A percentile compares a stretch with the other conserved stretches of the same genome.
Conservation (phyloP, 2,329 filamentous ascomycete genomes). For the Pyrenochaeta sp. region DNA sequence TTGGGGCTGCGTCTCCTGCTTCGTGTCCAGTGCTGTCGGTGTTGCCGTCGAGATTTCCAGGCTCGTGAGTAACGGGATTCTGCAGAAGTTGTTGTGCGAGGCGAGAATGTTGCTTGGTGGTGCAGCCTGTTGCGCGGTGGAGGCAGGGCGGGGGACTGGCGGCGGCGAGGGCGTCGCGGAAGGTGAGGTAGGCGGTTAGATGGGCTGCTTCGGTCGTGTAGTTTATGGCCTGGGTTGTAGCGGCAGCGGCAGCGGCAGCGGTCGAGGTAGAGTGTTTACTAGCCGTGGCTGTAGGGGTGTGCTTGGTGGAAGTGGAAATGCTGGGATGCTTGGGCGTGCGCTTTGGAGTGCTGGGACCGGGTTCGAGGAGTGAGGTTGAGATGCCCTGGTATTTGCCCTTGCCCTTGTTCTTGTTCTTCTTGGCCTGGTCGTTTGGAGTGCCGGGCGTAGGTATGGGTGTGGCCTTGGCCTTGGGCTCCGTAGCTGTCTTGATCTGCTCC, state of each 20-base stretch:
- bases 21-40: background rate
- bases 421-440: constrained; percentile 26
- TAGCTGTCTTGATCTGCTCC: constrained; percentile 9
- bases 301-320: no score
- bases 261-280: no score
- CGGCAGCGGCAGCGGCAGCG: no score
- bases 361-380: constrained; percentile 19
- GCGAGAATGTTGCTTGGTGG: constrained; percentile 24
- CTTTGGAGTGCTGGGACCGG: constrained; percentile 10
- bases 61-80: constrained; percentile 1
- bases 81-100: constrained; percentile 14
- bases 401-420: constrained; percentile 25
- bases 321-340: constrained; percentile 29
- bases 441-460: constrained; percentile 32
- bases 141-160: constrained; percentile 29
- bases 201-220: constrained; percentile 35
- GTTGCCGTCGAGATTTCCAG: constrained; percentile 7
- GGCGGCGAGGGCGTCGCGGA: constrained; percentile 12
- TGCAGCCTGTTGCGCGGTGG: constrained; percentile 36
- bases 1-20: no score
- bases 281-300: no score
- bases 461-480: constrained; percentile 20
- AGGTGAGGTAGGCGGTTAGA: constrained; percentile 16
- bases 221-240: constrained; percentile 33
- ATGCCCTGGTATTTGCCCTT: constrained; percentile 13